A percentile compares a stretch with the other conserved stretches of the same genome.
phyloP scores from a whole-genome alignment of 163 green algal genomes.

The Scenedesmus sp. region DNA sequence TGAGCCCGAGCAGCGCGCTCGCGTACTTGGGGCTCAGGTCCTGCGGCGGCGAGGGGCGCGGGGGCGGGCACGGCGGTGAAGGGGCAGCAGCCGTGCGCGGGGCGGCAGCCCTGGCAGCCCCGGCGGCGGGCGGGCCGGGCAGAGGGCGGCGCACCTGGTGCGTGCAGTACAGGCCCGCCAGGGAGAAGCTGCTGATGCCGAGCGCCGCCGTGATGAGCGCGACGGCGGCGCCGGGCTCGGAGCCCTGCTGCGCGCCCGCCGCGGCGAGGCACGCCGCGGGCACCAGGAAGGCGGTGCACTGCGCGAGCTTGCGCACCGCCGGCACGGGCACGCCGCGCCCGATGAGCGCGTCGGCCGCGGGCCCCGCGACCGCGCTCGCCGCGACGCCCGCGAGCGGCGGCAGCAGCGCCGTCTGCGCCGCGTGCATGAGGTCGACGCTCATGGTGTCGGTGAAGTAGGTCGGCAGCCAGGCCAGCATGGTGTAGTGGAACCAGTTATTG shows the following conservation, averaged over 20 bases:
- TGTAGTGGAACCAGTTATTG: conserved; percentile 97
- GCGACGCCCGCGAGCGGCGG: conserved; percentile 88
- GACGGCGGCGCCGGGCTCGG: conserved; percentile 35
- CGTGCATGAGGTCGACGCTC: conserved; percentile 80
- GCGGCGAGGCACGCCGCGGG: conserved; percentile 75
- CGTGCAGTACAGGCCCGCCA: conserved; percentile 92
- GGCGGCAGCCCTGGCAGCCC: background rate
- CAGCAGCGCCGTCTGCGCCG: conserved; percentile 88
- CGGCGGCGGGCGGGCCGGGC: background rate
- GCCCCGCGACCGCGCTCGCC: conserved; percentile 77
- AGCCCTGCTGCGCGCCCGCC: conserved; percentile 40
- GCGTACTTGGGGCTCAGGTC: conserved; percentile 88
- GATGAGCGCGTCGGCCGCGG: conserved; percentile 86
- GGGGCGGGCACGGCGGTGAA: background rate
- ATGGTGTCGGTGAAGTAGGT: conserved; percentile 93
- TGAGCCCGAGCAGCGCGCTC: conserved; percentile 84
- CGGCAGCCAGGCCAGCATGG: conserved; percentile 97
- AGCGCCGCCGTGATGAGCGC: conserved; percentile 78
- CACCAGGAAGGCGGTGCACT: conserved; percentile 84
- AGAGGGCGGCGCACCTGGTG: conserved; percentile 66
- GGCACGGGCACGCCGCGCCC: conserved; percentile 66
- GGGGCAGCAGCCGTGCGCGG: background rate
- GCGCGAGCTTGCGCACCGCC: conserved; percentile 79
- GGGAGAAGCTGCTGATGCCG: conserved; percentile 80
- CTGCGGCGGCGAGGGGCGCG: background rate